Percentiles rank a stretch among this genome's conserved stretches.
These are phyloP conservation scores for Jacaranda copaia DNA, from an alignment of 257 asterid species.

Conservation along the genomic window DNA sequence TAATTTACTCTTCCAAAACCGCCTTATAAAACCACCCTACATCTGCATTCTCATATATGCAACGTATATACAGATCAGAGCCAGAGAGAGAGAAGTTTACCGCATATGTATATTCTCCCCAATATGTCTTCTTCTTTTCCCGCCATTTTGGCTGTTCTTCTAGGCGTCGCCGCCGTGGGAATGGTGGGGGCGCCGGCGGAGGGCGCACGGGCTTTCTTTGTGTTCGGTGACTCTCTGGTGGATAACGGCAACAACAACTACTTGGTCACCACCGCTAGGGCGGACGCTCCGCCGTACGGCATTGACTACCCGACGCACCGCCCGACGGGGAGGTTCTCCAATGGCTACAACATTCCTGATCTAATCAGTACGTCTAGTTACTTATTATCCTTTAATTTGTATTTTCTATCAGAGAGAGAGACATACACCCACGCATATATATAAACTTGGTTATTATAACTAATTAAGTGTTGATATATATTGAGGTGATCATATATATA, in stretches of 20 bases:
- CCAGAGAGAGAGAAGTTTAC: neutral
- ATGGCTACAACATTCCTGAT: slow-evolving; percentile 78
- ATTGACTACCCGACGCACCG: slow-evolving; percentile 71
- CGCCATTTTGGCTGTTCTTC: slow-evolving; percentile 9
- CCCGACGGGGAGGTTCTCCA: slow-evolving; percentile 81
- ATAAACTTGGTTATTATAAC: neutral
- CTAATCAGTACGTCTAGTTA: slow-evolving; percentile 53
- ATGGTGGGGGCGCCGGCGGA: slow-evolving; percentile 36
- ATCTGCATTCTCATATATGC: neutral
- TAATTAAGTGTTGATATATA: no score
- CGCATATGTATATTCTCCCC: neutral
- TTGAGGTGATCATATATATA: no score
- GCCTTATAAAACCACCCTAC: slow-evolving; percentile 31
- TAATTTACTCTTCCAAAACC: slow-evolving; percentile 16
- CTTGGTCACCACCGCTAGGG: slow-evolving; percentile 67
- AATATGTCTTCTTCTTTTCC: slow-evolving; percentile 29
- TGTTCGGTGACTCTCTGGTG: slow-evolving; percentile 81
- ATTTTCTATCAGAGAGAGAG: no score
- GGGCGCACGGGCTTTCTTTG: slow-evolving; percentile 70
- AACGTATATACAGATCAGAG: neutral
- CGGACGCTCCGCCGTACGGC: slow-evolving; percentile 84
- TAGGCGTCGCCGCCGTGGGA: slow-evolving; percentile 17
- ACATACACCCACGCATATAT: no score
- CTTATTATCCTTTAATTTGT: neutral
- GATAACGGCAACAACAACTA: slow-evolving; percentile 84